Conservation (phyloP, 352 stramenopile species). For the Phytophthora idaei region DNA sequence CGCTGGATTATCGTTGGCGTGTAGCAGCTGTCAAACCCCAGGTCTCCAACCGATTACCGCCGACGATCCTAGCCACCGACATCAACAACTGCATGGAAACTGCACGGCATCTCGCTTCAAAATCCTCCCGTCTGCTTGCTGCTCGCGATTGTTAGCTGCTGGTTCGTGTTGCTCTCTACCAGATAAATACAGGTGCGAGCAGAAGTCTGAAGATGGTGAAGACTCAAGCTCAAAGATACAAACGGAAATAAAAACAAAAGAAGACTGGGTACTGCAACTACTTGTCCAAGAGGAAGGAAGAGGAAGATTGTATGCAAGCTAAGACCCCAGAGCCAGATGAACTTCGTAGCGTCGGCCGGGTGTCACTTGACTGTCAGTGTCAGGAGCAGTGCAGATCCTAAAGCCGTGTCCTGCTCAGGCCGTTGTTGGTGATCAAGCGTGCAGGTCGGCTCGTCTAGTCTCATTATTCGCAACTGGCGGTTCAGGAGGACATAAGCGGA, state of each 20-base stretch:
- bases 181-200: conserved; percentile 28
- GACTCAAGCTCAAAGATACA: conserved; percentile 44
- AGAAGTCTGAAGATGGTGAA: conserved; percentile 38
- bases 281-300: conserved; percentile 40
- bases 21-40: conserved; percentile 8
- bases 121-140: conserved; percentile 11
- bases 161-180: conserved; percentile 24
- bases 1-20: conserved; percentile 13
- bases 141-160: conserved; percentile 30
- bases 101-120: conserved; percentile 32
- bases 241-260: conserved; percentile 52
- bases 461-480: background rate
- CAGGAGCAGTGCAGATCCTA: conserved; percentile 15
- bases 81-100: conserved; percentile 30
- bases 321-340: conserved; percentile 19
- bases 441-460: background rate
- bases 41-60: conserved; percentile 16
- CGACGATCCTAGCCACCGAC: conserved; percentile 15
- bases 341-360: conserved; percentile 8
- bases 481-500: background rate
- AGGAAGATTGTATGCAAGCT: conserved; percentile 32
- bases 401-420: conserved; percentile 5
- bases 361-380: conserved; percentile 15
- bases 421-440: conserved; percentile 8
- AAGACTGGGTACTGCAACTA: conserved; percentile 41